These are phyloP conservation scores for Thraustochytrium striatum DNA, from an alignment of 352 stramenopile species.

Conservation along the genomic window DNA sequence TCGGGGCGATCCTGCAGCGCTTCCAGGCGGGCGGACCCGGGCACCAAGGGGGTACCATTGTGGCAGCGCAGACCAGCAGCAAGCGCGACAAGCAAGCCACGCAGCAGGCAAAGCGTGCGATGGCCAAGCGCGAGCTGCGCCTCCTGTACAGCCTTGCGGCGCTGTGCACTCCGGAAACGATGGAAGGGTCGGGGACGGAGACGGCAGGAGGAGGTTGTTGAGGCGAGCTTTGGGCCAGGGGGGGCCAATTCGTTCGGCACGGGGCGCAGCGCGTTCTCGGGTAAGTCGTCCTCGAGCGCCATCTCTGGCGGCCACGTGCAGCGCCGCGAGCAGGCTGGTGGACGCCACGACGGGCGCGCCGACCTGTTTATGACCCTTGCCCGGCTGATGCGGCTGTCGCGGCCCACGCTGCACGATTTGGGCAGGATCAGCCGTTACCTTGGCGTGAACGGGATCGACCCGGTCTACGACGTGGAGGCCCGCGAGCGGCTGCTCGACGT, in stretches of 20 bases:
- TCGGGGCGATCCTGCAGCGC: not conserved
- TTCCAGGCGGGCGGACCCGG: not conserved
- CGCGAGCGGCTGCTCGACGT: not conserved
- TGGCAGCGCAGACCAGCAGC: not conserved
- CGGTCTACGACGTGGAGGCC: slow-evolving; percentile 14
- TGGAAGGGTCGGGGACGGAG: no score
- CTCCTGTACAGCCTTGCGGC: no score
- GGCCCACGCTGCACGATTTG: not conserved
- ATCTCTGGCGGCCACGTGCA: not conserved
- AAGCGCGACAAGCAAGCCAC: not conserved
- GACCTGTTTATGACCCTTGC: not conserved
- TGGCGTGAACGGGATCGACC: slow-evolving; percentile 1
- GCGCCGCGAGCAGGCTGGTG: not conserved
- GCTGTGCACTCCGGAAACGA: no score
- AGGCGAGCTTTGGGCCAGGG: no score
- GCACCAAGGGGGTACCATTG: not conserved
- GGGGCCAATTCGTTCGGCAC: not conserved
- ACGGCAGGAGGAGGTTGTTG: no score
- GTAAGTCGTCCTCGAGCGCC: no score
- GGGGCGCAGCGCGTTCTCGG: not conserved
- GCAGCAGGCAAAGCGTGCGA: no score
- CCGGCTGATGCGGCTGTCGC: not conserved
- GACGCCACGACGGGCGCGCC: not conserved
- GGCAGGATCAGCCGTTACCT: not conserved
- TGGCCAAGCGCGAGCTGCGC: no score